These are phyloP conservation scores for Lachnellula suecica DNA, from an alignment of 2,329 filamentous ascomycete species.

Conservation along the genomic window DNA sequence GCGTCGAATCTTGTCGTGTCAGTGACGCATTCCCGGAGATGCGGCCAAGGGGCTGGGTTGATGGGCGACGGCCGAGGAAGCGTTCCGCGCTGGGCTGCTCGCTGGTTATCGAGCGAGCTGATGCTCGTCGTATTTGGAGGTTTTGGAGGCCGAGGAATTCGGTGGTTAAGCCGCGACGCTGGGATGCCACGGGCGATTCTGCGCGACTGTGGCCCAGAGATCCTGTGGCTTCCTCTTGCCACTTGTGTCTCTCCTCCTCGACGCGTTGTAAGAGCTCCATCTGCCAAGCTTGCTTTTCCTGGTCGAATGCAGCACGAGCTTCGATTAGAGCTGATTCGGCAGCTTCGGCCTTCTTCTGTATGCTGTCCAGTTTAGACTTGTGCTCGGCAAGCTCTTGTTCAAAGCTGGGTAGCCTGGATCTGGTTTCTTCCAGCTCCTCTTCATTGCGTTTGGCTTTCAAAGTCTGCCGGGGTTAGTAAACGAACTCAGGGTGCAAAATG, in stretches of 20 bases:
- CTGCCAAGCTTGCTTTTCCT: conserved; percentile 59
- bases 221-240: conserved; percentile 46
- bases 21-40: conserved; percentile 31
- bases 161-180: conserved; percentile 30
- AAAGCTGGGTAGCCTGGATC: conserved; percentile 60
- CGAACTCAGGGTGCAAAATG: not conserved
- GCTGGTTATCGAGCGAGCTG: conserved; percentile 26
- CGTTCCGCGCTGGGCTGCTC: conserved; percentile 25
- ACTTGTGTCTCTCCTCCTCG: conserved; percentile 64
- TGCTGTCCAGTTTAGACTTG: conserved; percentile 56
- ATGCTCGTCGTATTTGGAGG: conserved; percentile 31
- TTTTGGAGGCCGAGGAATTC: conserved; percentile 38
- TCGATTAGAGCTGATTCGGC: conserved; percentile 65
- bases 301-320: conserved; percentile 52
- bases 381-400: conserved; percentile 63
- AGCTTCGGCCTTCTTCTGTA: conserved; percentile 65
- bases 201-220: conserved; percentile 31
- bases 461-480: conserved; percentile 50
- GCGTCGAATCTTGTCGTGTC: conserved; percentile 30
- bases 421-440: conserved; percentile 76
- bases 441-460: conserved; percentile 61
- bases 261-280: conserved; percentile 55
- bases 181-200: conserved; percentile 31
- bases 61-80: conserved; percentile 25
- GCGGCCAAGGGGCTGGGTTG: conserved; percentile 22